These are phyloP conservation scores for Syzygium oleosum DNA, from an alignment of 345 rosid genomes.

Conservation along the genomic window DNA sequence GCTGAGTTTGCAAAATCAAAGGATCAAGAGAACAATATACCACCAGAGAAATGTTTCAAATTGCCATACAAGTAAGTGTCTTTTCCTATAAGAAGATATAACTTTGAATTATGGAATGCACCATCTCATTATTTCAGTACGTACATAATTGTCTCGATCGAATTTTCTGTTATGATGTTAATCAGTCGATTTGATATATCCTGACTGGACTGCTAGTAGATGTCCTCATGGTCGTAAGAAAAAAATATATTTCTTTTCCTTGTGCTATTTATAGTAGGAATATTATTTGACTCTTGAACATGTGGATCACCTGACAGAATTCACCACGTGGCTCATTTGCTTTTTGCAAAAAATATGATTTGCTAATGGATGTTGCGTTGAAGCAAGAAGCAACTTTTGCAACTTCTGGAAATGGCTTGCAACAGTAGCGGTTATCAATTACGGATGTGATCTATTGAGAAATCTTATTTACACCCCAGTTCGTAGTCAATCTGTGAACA, in stretches of 20 bases:
- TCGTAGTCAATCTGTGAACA: background rate
- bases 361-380: background rate
- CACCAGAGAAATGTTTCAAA: slow-evolving; percentile 74
- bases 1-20: slow-evolving; percentile 78
- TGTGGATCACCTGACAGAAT: background rate
- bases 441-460: background rate
- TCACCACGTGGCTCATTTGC: background rate
- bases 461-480: background rate
- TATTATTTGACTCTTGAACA: background rate
- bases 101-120: background rate
- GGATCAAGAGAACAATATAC: slow-evolving; percentile 90
- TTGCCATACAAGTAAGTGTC: slow-evolving; percentile 74
- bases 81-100: background rate
- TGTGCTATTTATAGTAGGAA: background rate
- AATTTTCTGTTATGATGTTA: background rate
- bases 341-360: background rate
- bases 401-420: background rate
- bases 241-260: background rate
- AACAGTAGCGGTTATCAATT: background rate
- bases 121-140: background rate
- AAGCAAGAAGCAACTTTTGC: background rate
- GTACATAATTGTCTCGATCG: background rate
- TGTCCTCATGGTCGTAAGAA: background rate
- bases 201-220: background rate
- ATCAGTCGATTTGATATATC: background rate